These are phyloP conservation scores for Linderina pennispora DNA, from an alignment of 192 early-diverging fungal genomes.

Conservation along the genomic window DNA sequence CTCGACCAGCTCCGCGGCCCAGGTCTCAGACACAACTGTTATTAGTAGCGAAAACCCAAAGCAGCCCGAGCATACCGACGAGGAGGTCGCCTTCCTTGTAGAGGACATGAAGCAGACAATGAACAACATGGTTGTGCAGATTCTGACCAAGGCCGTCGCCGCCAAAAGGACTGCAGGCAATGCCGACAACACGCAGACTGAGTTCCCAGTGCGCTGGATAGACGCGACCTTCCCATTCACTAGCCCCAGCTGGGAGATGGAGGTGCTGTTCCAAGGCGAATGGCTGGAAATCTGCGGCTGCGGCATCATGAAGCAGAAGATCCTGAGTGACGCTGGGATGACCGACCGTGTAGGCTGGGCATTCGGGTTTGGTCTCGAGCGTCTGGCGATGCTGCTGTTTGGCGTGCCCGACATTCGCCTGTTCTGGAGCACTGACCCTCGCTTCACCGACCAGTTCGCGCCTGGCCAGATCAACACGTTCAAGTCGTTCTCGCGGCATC, in stretches of 20 bases:
- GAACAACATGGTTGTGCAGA: constrained; percentile 69
- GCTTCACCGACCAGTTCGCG: constrained; percentile 83
- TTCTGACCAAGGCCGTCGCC: constrained; percentile 52
- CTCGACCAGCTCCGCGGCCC: not conserved
- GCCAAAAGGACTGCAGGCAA: constrained; percentile 7
- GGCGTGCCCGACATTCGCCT: constrained; percentile 92
- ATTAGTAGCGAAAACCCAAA: constrained; percentile 64
- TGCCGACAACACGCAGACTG: not conserved
- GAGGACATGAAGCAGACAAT: constrained; percentile 74
- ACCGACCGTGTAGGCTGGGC: constrained; percentile 90
- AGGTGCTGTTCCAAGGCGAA: constrained; percentile 85
- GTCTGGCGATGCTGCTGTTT: constrained; percentile 94
- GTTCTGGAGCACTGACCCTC: constrained; percentile 87
- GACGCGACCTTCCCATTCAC: constrained; percentile 95
- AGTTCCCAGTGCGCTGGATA: constrained; percentile 88
- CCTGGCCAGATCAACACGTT: constrained; percentile 67
- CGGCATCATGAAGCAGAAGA: constrained; percentile 83
- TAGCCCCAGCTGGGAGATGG: constrained; percentile 94
- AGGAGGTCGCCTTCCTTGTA: constrained; percentile 52
- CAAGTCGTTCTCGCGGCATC: constrained; percentile 82
- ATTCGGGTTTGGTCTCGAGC: constrained; percentile 94
- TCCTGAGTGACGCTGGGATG: constrained; percentile 65
- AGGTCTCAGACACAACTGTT: constrained; percentile 27
- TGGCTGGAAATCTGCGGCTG: constrained; percentile 95
- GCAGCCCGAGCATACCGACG: constrained; percentile 61